Percentiles rank a stretch among this genome's conserved stretches.
Conservation (phyloP, 2,329 filamentous ascomycete genomes). For the Scedosporium aurantiacum region DNA sequence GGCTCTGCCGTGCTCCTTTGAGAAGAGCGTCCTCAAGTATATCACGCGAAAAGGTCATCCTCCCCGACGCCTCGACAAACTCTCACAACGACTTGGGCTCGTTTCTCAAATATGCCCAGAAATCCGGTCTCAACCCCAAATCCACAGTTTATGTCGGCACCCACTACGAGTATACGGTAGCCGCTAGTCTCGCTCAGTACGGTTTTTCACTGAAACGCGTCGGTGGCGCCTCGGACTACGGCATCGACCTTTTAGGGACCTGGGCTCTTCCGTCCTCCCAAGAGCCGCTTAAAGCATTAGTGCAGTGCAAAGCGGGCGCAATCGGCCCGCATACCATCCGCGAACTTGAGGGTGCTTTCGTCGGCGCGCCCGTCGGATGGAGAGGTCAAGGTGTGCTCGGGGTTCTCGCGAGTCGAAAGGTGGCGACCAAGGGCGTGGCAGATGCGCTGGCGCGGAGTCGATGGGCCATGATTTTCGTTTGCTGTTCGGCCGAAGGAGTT, state of each 20-base stretch:
- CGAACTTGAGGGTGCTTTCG: conserved; percentile 72
- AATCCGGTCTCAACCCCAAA: conserved; percentile 39
- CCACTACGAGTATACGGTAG: conserved; percentile 63
- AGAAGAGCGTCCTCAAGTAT: background rate
- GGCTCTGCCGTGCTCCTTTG: background rate
- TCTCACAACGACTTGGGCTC: conserved; percentile 53
- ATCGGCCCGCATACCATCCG: conserved; percentile 50
- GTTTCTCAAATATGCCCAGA: conserved; percentile 53
- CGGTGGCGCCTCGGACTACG: conserved; percentile 56
- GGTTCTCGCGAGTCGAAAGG: conserved; percentile 55
- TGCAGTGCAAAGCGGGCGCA: conserved; percentile 60
- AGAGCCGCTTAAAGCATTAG: conserved; percentile 32
- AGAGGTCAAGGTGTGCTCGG: conserved; percentile 54
- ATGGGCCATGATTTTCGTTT: conserved; percentile 63
- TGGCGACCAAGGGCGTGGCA: conserved; percentile 68
- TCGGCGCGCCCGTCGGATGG: conserved; percentile 64
- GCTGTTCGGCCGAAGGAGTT: conserved; percentile 44
- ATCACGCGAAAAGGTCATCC: background rate
- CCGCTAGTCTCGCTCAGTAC: conserved; percentile 41
- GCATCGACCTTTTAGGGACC: conserved; percentile 63
- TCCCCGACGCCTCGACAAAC: conserved; percentile 30
- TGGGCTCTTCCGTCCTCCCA: conserved; percentile 46
- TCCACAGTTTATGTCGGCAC: conserved; percentile 61
- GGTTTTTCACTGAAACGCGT: conserved; percentile 56
- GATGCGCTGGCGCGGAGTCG: conserved; percentile 56